phyloP scores from a whole-genome alignment of 148 eudicot genomes.

The Silene latifolia region DNA sequence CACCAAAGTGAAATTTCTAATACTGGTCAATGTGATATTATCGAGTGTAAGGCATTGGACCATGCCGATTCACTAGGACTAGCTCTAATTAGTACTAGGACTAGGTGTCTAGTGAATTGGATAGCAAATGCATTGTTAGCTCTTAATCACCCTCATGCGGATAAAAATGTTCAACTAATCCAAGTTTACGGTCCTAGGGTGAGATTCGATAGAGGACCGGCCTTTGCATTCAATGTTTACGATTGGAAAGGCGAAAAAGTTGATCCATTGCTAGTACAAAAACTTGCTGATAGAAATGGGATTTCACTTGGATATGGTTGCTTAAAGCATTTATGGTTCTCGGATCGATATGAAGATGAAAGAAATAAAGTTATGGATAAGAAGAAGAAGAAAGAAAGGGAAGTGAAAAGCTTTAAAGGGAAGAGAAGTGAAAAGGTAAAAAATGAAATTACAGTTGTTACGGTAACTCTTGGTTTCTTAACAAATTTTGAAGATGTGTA shows the following conservation, averaged over 20 bases:
- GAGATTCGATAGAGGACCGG: conserved; percentile 45
- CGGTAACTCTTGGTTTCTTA: conserved; percentile 48
- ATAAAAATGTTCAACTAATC: conserved; percentile 36
- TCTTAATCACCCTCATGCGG: conserved; percentile 54
- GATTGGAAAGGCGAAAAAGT: conserved; percentile 77
- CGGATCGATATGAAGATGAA: conserved; percentile 40
- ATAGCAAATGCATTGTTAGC: conserved; percentile 49
- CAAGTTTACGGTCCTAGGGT: conserved; percentile 64
- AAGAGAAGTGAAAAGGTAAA: conserved; percentile 23
- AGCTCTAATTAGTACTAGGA: conserved; percentile 45
- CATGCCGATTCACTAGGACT: conserved; percentile 66
- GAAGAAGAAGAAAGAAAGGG: conserved; percentile 8
- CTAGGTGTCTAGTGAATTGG: conserved; percentile 62
- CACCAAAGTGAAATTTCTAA: neutral
- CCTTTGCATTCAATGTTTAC: conserved; percentile 54
- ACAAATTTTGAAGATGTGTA: conserved; percentile 78
- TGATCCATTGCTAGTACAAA: conserved; percentile 67
- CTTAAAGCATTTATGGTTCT: conserved; percentile 49
- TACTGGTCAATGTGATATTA: neutral
- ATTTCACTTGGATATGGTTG: conserved; percentile 55
- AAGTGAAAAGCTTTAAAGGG: conserved; percentile 4
- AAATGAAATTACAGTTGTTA: conserved; percentile 40
- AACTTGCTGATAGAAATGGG: conserved; percentile 58
- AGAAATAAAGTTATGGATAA: conserved; percentile 24
- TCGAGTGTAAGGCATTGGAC: conserved; percentile 53